Evolutionary conservation across 169 alveolate species (phyloP).

Genomic region (Toxoplasma gondii): DNA sequence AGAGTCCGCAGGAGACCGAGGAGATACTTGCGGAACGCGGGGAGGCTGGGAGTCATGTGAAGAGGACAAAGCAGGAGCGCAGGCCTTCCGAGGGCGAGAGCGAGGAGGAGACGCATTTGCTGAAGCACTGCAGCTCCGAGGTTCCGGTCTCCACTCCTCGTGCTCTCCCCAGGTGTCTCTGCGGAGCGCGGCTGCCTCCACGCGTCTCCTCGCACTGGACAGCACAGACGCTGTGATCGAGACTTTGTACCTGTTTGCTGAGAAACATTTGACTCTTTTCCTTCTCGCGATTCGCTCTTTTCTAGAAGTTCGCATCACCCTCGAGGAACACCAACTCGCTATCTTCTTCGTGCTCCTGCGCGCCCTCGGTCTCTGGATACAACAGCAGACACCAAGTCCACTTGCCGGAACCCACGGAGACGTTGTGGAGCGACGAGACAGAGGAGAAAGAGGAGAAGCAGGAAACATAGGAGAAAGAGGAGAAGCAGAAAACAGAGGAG

Average conservation of each 20-base stretch:
- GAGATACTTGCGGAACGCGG: background rate
- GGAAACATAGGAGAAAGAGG: too few species aligned
- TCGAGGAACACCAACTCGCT: background rate
- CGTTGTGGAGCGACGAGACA: background rate
- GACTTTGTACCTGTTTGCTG: background rate
- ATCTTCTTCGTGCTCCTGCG: slow-evolving; percentile 1
- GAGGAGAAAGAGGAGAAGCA: too few species aligned
- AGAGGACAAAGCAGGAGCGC: background rate
- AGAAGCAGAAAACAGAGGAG: too few species aligned
- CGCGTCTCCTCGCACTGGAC: background rate
- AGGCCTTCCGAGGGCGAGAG: background rate
- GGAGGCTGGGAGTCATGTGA: background rate
- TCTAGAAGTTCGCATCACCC: background rate
- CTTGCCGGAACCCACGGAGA: background rate
- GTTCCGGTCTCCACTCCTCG: background rate
- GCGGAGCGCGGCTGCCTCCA: background rate
- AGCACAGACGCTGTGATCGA: background rate
- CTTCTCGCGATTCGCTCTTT: background rate
- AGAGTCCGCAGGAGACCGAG: background rate
- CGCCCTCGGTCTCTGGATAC: background rate
- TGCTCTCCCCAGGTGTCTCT: background rate
- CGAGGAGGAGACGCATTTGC: too few species aligned
- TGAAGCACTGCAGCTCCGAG: background rate
- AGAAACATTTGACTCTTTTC: background rate
- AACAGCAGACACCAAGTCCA: background rate